Evolutionary conservation across 2,329 filamentous ascomycete genomes (phyloP).

Genomic region (Fusarium sp.): DNA sequence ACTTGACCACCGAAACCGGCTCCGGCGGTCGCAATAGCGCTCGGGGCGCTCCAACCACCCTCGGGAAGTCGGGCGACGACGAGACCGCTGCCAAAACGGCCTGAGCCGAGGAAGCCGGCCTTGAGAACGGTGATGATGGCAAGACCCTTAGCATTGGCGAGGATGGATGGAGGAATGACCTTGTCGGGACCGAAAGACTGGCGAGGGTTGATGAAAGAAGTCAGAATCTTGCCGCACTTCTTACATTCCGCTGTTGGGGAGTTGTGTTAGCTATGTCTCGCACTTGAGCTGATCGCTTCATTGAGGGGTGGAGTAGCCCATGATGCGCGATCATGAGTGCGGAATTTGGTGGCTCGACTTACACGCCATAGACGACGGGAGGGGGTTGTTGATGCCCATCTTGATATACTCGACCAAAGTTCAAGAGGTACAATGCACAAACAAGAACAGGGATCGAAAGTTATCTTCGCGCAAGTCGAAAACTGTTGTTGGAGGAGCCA

Average conservation of each 20-base stretch:
- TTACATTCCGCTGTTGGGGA: conserved; percentile 83
- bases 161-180: conserved; percentile 89
- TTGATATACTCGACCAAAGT: conserved; percentile 1
- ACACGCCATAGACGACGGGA: conserved; percentile 74
- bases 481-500: conserved; percentile 25
- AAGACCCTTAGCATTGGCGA: conserved; percentile 91
- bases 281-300: conserved; percentile 5
- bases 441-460: not conserved
- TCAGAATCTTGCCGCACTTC: conserved; percentile 94
- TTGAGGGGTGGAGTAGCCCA: conserved; percentile 26
- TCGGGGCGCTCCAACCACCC: conserved; percentile 82
- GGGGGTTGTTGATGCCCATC: conserved; percentile 73
- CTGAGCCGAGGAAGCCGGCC: conserved; percentile 84
- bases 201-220: conserved; percentile 91
- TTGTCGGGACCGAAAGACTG: conserved; percentile 97
- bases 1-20: conserved; percentile 87
- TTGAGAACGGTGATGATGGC: conserved; percentile 88
- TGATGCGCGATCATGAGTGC: conserved; percentile 29
- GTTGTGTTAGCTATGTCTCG: conserved; percentile 20
- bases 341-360: conserved; percentile 50
- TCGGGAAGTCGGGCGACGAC: conserved; percentile 82
- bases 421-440: not conserved
- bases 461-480: not conserved
- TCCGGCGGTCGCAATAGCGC: conserved; percentile 81
- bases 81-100: conserved; percentile 81